Evolutionary conservation across 139 green algal genomes (phyloP).

Genomic region (Ettlia oleoabundans): DNA sequence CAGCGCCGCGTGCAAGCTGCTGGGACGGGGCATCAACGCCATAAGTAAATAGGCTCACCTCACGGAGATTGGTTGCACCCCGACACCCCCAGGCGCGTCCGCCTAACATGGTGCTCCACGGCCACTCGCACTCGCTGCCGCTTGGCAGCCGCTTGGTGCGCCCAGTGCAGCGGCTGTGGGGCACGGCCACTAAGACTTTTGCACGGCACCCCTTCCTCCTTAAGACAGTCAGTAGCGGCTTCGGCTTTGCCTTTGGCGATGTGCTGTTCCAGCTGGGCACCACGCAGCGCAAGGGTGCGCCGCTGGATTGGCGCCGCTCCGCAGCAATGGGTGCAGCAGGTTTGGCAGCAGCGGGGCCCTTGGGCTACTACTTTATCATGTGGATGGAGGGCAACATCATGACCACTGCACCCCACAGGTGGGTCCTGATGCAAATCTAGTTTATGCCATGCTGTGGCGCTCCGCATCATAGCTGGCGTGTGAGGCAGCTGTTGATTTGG

Average conservation of each 20-base stretch:
- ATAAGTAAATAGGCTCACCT: too few relatives aligned
- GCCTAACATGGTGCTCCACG: background rate
- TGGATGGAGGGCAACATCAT: slow-evolving; percentile 47
- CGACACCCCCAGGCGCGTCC: too few relatives aligned
- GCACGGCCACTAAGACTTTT: slow-evolving; percentile 3
- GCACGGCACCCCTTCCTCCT: slow-evolving; percentile 41
- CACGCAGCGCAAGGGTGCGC: background rate
- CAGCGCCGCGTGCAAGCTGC: background rate
- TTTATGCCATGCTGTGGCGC: background rate
- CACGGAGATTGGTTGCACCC: background rate
- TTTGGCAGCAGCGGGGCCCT: slow-evolving; percentile 13
- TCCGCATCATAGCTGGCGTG: background rate
- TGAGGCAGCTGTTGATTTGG: too few relatives aligned
- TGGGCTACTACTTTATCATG: slow-evolving; percentile 41
- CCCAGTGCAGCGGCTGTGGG: slow-evolving; percentile 15
- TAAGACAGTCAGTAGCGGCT: slow-evolving; percentile 35
- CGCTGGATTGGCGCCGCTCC: background rate
- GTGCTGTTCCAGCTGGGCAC: slow-evolving; percentile 38
- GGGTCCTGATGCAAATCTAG: background rate
- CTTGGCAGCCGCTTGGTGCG: background rate
- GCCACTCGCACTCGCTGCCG: slow-evolving; percentile 6
- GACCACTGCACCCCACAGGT: slow-evolving; percentile 20
- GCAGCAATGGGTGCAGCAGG: slow-evolving; percentile 20
- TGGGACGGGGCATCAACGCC: too few relatives aligned
- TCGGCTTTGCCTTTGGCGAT: slow-evolving; percentile 49